These are phyloP conservation scores for Aureobasidium sp. DNA, from an alignment of 2,329 filamentous ascomycete species.

Conservation along the genomic window DNA sequence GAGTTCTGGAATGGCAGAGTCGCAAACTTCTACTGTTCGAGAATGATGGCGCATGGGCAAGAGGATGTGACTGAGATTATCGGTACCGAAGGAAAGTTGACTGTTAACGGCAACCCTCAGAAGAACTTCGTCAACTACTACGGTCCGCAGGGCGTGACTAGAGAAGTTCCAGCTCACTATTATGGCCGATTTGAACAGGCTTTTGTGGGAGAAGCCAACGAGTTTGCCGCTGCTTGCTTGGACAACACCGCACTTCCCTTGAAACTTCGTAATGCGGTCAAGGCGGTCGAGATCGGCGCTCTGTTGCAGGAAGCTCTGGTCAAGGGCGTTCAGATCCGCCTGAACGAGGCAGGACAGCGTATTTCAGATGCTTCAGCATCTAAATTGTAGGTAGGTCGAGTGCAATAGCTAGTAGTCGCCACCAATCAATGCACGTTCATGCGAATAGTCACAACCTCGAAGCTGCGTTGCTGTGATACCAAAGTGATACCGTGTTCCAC, in stretches of 20 bases:
- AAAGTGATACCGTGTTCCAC: not conserved
- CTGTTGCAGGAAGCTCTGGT: conserved; percentile 15
- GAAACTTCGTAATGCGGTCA: conserved; percentile 11
- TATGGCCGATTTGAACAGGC: conserved; percentile 16
- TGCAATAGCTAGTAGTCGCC: not conserved
- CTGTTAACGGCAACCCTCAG: conserved; percentile 20
- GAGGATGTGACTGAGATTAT: conserved; percentile 39
- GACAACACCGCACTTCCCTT: conserved; percentile 11
- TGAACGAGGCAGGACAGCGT: conserved; percentile 15
- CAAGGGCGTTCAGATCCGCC: conserved; percentile 11
- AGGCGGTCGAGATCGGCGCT: conserved; percentile 16
- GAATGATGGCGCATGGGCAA: conserved; percentile 38
- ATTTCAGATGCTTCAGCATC: not conserved
- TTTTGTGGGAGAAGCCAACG: conserved; percentile 15
- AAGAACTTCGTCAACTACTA: conserved; percentile 14
- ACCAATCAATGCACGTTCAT: not conserved
- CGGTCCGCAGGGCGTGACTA: conserved; percentile 3
- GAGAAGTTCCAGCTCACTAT: conserved; percentile 16
- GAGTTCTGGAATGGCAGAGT: conserved; percentile 40
- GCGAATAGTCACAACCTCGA: not conserved
- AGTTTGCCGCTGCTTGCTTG: conserved; percentile 14
- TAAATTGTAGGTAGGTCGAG: not conserved
- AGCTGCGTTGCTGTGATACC: not conserved
- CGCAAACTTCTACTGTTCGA: conserved; percentile 38
- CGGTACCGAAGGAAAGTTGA: conserved; percentile 34